Base-by-base conservation (phyloP, 2,329 filamentous ascomycete species). In the Cordyceps fumosorosea region DNA sequence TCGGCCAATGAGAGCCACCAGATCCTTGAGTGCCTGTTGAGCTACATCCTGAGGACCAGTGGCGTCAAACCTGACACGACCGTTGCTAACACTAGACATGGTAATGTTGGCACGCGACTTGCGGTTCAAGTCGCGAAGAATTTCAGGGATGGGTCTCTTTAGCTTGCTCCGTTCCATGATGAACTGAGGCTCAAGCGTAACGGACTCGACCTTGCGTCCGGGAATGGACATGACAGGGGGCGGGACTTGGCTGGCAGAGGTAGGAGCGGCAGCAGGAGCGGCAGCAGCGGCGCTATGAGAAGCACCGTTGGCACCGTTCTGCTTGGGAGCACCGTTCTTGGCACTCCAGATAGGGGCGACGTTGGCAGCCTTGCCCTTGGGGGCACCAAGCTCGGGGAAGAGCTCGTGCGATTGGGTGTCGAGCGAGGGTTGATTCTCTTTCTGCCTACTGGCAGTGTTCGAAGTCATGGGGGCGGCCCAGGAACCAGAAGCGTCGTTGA, bases 121-220 rank as follows among this genome's bases (percentile, higher is more conserved):
- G 76, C 89, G 90, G 78, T 96, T 97, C 77, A 98, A 90, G 67
- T 97, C 92, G 73, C 91, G 90, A 71, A 97, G 80, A 66, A 95
- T 88, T 67, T 98, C 93, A 37, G 86, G 80, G 57, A 97, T 81
- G 8, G 93, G 91, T 68, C 91, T 91, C 81, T 90, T 96, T 70
- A 97, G 80, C 73, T 96, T 87, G 64, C 79, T 80, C 50, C 89
- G 85, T 20, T 91, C 88, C 53, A 90, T 83, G 72, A 98, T 84
- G 72, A 95, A 88, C 52, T 87, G 84, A 10, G 89, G 86, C 60
- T 89, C 86, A 64, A 96, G 83, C 29, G 85, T 82, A 66, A 96
- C 85, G 45, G 84, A 83, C 74, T 96, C 91, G 67, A 87, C 86
- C 74, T 92, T 88, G 70, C 90, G 90, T 66, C 93, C 92, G 18